Percentiles rank a stretch among this genome's conserved stretches.
phyloP scores from a whole-genome alignment of 1,284 basidiomycete species.

The Phylloboletellus chloephorus region DNA sequence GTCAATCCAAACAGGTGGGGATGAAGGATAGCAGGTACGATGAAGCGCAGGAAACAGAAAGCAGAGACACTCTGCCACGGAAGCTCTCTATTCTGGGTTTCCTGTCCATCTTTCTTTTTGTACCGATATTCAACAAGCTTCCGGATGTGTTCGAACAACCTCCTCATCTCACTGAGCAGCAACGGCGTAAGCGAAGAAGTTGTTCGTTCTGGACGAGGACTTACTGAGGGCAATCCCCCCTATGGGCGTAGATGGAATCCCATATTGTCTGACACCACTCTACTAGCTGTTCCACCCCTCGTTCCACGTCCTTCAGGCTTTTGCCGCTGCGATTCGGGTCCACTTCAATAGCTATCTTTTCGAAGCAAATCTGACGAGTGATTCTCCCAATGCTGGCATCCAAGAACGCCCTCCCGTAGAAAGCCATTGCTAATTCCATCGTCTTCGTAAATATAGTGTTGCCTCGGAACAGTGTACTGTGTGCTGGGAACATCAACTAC shows the following conservation, averaged over 20 bases:
- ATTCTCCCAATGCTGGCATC: conserved; percentile 69
- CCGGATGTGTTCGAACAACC: conserved; percentile 66
- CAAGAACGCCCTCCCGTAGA: conserved; percentile 69
- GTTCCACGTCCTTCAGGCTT: conserved; percentile 54
- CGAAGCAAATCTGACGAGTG: conserved; percentile 61
- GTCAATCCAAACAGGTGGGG: conserved; percentile 73
- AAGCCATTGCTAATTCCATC: conserved; percentile 71
- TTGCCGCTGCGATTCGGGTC: conserved; percentile 64
- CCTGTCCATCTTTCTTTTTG: conserved; percentile 34
- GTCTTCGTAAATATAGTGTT: conserved; percentile 79
- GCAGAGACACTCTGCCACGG: conserved; percentile 80
- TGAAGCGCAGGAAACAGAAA: conserved; percentile 80
- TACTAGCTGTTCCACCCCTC: conserved; percentile 64
- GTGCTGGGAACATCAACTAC: conserved; percentile 37
- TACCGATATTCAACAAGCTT: conserved; percentile 65
- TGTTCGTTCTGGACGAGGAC: conserved; percentile 26
- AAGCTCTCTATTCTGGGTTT: conserved; percentile 48
- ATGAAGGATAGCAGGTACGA: conserved; percentile 74
- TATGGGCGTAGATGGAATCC: conserved; percentile 69
- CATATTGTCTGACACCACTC: conserved; percentile 75
- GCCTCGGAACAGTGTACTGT: conserved; percentile 70
- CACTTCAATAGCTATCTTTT: conserved; percentile 72
- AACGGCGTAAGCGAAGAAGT: conserved; percentile 13
- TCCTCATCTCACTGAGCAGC: conserved; percentile 62
- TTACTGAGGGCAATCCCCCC: conserved; percentile 70